A percentile compares a stretch with the other conserved stretches of the same genome.
These are phyloP conservation scores for Themeda triandra DNA, from an alignment of 176 grass and related monocot species.

Conservation along the genomic window DNA sequence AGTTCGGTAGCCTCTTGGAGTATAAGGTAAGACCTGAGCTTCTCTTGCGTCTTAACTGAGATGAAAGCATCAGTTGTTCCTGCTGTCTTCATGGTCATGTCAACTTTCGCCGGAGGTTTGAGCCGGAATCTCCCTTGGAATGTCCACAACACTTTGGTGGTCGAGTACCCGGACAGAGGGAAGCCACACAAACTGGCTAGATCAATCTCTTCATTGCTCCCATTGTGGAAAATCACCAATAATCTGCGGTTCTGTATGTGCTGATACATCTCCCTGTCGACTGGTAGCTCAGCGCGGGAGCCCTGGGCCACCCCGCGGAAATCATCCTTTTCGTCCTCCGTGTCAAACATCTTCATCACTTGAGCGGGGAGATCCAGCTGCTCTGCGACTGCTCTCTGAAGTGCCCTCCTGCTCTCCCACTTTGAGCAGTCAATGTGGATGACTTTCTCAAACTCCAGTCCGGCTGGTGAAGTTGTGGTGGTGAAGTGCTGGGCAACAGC, in stretches of 20 bases:
- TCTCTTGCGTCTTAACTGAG: not conserved
- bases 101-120: not conserved
- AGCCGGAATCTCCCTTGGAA: not conserved
- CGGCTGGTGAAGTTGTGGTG: too few relatives aligned
- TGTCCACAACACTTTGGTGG: not conserved
- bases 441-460: not conserved
- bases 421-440: not conserved
- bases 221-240: not conserved
- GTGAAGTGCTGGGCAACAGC: too few relatives aligned
- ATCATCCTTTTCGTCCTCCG: not conserved
- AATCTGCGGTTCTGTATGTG: not conserved
- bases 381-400: not conserved
- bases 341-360: not conserved
- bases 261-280: not conserved
- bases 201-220: not conserved
- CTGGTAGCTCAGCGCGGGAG: not conserved
- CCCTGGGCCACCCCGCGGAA: not conserved
- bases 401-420: not conserved
- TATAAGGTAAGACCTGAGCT: not conserved
- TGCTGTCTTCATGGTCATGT: not conserved
- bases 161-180: not conserved
- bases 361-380: not conserved
- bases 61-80: too few relatives aligned
- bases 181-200: not conserved
- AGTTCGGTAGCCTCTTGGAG: not conserved